These are phyloP conservation scores for Penicillium sp. DNA, from an alignment of 2,329 filamentous ascomycete species.

Conservation along the genomic window DNA sequence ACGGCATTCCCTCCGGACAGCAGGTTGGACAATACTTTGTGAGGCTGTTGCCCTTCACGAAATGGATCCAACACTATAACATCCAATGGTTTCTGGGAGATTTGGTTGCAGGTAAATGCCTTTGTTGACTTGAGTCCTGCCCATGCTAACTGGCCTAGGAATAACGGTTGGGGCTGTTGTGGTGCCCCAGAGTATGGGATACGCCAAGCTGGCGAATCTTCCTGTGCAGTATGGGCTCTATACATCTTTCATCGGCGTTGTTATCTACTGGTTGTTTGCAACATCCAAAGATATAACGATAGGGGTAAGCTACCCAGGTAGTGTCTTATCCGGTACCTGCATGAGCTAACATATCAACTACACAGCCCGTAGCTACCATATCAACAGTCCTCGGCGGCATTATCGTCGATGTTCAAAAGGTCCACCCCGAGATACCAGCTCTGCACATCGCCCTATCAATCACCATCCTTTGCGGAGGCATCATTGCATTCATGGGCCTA, in stretches of 20 bases:
- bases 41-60: slow-evolving; percentile 4
- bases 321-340: neutral
- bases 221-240: slow-evolving; percentile 79
- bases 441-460: slow-evolving; percentile 72
- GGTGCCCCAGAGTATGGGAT: slow-evolving; percentile 91
- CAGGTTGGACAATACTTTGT: neutral
- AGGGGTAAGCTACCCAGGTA: slow-evolving; percentile 58
- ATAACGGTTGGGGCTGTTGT: slow-evolving; percentile 74
- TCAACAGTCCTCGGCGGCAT: slow-evolving; percentile 83
- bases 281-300: slow-evolving; percentile 97
- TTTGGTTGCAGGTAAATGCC: slow-evolving; percentile 3
- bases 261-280: slow-evolving; percentile 93
- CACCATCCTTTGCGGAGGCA: slow-evolving; percentile 69
- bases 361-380: slow-evolving; percentile 85
- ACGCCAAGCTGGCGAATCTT: slow-evolving; percentile 75
- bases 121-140: neutral
- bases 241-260: slow-evolving; percentile 90
- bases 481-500: slow-evolving; percentile 73
- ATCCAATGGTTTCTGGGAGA: slow-evolving; percentile 12
- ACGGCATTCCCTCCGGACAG: neutral
- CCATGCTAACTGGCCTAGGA: neutral
- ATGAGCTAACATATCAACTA: neutral
- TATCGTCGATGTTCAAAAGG: slow-evolving; percentile 58
- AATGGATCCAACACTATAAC: slow-evolving; percentile 11
- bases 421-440: slow-evolving; percentile 52